Base-by-base conservation (phyloP, 169 alveolate species). In the Cryptosporidium andersoni region DNA sequence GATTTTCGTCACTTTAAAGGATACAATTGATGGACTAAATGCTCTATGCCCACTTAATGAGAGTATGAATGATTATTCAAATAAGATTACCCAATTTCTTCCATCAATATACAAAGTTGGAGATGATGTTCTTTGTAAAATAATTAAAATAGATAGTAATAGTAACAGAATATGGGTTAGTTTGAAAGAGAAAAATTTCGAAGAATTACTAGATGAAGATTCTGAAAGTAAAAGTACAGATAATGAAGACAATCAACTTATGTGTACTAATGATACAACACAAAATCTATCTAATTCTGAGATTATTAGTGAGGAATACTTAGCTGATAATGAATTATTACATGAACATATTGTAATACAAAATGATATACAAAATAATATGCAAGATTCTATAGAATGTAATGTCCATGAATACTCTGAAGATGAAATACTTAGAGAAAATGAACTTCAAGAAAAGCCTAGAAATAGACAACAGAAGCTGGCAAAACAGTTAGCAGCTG, bases 101-200 rank as follows among this genome's bases (percentile, higher is more conserved):
- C 60, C 85, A 2, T 40, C 85, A 16, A 16, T 74, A 0, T 74
- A 58, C 12, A 74, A 43, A 16, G 43, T 74, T 36, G 85, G 85
- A 12, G 85, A 60, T 16, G 60, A 60, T 55, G 67, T 74, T 4
- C 49, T 74, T 8, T 74, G 85, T 4, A 74, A 74, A 51, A 63
- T 74, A 14, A 40, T 74, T 6, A 74, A 74, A 43, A 25, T 74
- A 2, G 67, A 74, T 14, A 5, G 39, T 47, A 40, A 74, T 34
- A 58, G 60, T 6, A 36, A 55, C 14, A 74, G 62, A 53, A 51
- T 74, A 1, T 74, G 66, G 74, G 85, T 74, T 34, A 68, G 85
- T 2, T 6, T 74, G 8, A 74, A 74, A 9, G 74, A 66, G 12
- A 74, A 68, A 9, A 58, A 74, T 51, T 74, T 74, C 5, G 6